phyloP scores from a whole-genome alignment of 495 filamentous ascomycete species.

The Xylaria intraflava region DNA sequence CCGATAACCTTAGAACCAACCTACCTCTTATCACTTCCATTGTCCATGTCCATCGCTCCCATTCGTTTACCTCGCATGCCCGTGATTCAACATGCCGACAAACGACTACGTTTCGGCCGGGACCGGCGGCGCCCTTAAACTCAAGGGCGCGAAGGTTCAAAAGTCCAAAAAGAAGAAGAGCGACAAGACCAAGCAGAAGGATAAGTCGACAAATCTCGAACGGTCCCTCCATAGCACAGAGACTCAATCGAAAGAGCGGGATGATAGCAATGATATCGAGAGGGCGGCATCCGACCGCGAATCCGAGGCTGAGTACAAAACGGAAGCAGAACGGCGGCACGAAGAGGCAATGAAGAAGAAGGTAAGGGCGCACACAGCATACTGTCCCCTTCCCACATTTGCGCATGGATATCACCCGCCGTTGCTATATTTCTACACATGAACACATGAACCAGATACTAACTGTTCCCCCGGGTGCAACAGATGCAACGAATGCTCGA shows the following conservation, averaged over 20 bases:
- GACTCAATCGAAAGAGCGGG: slow-evolving; percentile 9
- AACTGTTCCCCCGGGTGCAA: slow-evolving; percentile 23
- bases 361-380: slow-evolving; percentile 44
- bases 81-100: slow-evolving; percentile 40
- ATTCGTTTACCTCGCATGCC: neutral
- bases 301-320: slow-evolving; percentile 50
- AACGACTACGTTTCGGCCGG: slow-evolving; percentile 65
- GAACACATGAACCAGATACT: neutral
- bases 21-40: too few species aligned
- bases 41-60: neutral
- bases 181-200: slow-evolving; percentile 22
- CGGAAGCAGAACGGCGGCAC: slow-evolving; percentile 74
- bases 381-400: neutral
- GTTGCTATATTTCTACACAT: neutral
- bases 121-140: slow-evolving; percentile 64
- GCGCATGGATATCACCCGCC: slow-evolving; percentile 16
- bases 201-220: slow-evolving; percentile 22
- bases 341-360: slow-evolving; percentile 74
- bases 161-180: slow-evolving; percentile 60
- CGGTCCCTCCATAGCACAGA: slow-evolving; percentile 22
- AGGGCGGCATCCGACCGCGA: slow-evolving; percentile 18
- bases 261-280: slow-evolving; percentile 10
- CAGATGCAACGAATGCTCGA: slow-evolving; percentile 63
- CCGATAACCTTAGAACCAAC: neutral
- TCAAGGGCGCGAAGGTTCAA: slow-evolving; percentile 65